A percentile compares a stretch with the other conserved stretches of the same genome.
Conservation (phyloP, 108 stramenopile genomes). For the Pseudonitzschia pungens region DNA sequence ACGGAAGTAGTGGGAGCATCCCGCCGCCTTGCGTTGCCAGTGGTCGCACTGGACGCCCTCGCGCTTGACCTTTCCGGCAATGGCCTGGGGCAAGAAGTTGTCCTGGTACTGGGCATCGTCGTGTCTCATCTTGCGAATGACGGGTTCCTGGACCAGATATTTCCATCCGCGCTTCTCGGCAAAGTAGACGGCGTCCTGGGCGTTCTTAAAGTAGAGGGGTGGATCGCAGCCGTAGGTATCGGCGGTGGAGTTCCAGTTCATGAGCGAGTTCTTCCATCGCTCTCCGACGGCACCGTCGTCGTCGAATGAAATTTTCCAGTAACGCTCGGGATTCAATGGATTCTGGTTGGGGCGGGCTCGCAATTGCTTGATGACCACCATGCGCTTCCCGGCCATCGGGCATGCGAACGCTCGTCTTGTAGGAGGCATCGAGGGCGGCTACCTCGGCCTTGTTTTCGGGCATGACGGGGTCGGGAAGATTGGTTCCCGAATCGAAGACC, state of each 20-base stretch:
- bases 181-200: slow-evolving; percentile 90
- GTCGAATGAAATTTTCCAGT: slow-evolving; percentile 81
- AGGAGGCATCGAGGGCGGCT: slow-evolving; percentile 72
- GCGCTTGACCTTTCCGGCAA: slow-evolving; percentile 59
- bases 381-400: slow-evolving; percentile 64
- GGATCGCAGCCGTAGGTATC: slow-evolving; percentile 89
- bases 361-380: slow-evolving; percentile 74
- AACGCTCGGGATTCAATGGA: slow-evolving; percentile 51
- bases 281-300: slow-evolving; percentile 69
- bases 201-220: slow-evolving; percentile 79
- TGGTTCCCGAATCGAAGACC: slow-evolving; percentile 34
- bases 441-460: slow-evolving; percentile 79
- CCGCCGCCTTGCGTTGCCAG: slow-evolving; percentile 67
- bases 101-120: slow-evolving; percentile 85
- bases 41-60: slow-evolving; percentile 71
- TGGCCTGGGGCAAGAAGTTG: slow-evolving; percentile 80
- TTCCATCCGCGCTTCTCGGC: slow-evolving; percentile 93
- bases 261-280: slow-evolving; percentile 91
- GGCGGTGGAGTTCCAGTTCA: slow-evolving; percentile 92
- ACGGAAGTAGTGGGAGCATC: slow-evolving; percentile 81
- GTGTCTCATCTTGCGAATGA: slow-evolving; percentile 57
- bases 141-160: slow-evolving; percentile 73
- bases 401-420: slow-evolving; percentile 44
- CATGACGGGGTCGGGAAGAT: slow-evolving; percentile 54
- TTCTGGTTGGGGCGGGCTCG: slow-evolving; percentile 58